Evolutionary conservation across 257 asterid species (phyloP).

Genomic region (Catharanthus roseus): DNA sequence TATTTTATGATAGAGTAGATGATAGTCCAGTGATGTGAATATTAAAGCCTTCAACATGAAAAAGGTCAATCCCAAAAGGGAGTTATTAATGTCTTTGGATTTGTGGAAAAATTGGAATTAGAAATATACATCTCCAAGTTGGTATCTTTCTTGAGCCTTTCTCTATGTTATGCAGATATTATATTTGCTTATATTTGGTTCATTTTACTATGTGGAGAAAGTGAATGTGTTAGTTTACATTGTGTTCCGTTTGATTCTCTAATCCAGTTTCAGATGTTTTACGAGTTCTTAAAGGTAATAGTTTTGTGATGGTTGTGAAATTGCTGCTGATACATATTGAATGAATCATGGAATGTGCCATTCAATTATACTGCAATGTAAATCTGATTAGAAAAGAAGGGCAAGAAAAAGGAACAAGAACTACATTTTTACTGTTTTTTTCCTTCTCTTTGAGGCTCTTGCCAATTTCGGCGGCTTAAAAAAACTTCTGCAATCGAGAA

Average conservation of each 20-base stretch:
- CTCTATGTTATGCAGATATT: background rate
- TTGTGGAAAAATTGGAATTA: constrained; percentile 4
- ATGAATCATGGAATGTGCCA: background rate
- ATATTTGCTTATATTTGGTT: background rate
- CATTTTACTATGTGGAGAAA: background rate
- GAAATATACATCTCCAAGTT: constrained; percentile 8
- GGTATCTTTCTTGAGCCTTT: constrained; percentile 5
- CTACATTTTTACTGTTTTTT: too few relatives aligned
- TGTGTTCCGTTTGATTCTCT: background rate
- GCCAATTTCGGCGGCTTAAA: too few relatives aligned
- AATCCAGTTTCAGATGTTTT: background rate
- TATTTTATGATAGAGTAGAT: constrained; percentile 21
- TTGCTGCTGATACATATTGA: background rate
- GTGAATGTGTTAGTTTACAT: background rate
- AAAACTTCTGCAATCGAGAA: too few relatives aligned
- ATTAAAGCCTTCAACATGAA: constrained; percentile 21
- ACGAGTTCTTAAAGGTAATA: too few relatives aligned
- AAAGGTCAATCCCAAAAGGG: constrained; percentile 16
- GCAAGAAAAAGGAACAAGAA: too few relatives aligned
- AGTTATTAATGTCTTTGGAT: constrained; percentile 20
- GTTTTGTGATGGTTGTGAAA: background rate
- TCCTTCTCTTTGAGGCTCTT: background rate
- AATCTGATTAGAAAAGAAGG: background rate
- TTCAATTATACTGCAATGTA: background rate
- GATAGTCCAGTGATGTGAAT: constrained; percentile 34